A percentile compares a stretch with the other conserved stretches of the same genome.
Evolutionary conservation across 768 basidiomycete species (phyloP).

Genomic region (Leccinum truebloodii): DNA sequence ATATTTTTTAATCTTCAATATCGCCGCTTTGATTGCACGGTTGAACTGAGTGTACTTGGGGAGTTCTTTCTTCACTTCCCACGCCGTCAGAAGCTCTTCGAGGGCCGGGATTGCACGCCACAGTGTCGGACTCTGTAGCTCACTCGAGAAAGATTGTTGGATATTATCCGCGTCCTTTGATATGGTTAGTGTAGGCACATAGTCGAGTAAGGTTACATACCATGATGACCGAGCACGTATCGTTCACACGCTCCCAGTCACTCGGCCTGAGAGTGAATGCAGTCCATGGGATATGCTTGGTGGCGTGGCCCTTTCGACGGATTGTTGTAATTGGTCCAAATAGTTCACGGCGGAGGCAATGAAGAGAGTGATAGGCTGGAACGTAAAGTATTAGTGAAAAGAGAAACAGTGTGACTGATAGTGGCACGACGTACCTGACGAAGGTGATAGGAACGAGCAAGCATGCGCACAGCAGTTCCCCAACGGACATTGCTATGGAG

Average conservation of each 20-base stretch:
- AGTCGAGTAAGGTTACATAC: too few species aligned
- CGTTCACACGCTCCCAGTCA: background rate
- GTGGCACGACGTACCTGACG: too few species aligned
- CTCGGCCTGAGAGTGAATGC: background rate
- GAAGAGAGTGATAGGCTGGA: background rate
- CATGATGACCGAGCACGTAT: background rate
- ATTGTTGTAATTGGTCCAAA: background rate
- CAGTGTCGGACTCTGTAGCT: background rate
- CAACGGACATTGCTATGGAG: too few species aligned
- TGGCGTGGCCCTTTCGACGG: background rate
- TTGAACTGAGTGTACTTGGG: background rate
- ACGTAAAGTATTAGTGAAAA: too few species aligned
- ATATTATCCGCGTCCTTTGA: background rate
- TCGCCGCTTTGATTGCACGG: background rate
- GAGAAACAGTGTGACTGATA: too few species aligned
- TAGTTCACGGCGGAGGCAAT: background rate
- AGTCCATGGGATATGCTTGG: background rate
- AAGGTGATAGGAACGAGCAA: too few species aligned
- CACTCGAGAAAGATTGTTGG: background rate
- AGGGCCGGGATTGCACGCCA: background rate
- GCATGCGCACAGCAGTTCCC: too few species aligned
- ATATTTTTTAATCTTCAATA: background rate
- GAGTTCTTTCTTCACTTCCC: background rate
- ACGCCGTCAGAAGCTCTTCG: background rate
- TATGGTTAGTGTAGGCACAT: background rate